Evolutionary conservation across 495 filamentous ascomycete species (phyloP).

Genomic region (Penicillium manginii): DNA sequence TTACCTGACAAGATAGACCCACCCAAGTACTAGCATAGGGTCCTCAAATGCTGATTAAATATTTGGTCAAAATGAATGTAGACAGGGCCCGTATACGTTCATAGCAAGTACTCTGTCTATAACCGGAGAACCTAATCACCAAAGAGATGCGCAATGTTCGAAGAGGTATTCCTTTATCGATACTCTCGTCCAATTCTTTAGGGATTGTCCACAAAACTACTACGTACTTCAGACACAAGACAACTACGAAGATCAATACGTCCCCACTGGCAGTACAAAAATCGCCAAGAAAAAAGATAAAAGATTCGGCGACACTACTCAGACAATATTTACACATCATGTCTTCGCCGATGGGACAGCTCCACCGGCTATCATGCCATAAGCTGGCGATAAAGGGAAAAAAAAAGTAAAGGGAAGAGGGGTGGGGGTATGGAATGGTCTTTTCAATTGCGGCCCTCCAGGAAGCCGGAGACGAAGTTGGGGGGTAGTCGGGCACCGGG

Average conservation of each 20-base stretch:
- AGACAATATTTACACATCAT: conserved; percentile 51
- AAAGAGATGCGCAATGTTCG: too few relatives aligned
- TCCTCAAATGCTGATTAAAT: too few relatives aligned
- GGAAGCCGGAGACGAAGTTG: conserved; percentile 90
- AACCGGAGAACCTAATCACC: too few relatives aligned
- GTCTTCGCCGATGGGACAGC: conserved; percentile 35
- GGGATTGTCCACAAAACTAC: too few relatives aligned
- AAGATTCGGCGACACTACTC: conserved; percentile 36
- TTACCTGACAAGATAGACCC: too few relatives aligned
- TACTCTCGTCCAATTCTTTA: too few relatives aligned
- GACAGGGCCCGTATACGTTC: too few relatives aligned
- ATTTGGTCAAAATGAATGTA: too few relatives aligned
- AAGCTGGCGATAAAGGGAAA: conserved; percentile 32
- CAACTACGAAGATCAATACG: neutral
- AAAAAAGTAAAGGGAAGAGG: conserved; percentile 19
- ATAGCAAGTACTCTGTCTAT: too few relatives aligned
- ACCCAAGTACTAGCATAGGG: too few relatives aligned
- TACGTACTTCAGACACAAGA: neutral
- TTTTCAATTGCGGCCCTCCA: conserved; percentile 67
- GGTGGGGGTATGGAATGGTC: conserved; percentile 18
- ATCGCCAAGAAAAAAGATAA: neutral
- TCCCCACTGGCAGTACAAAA: neutral
- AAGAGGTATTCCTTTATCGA: too few relatives aligned
- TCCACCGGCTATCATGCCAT: conserved; percentile 24
- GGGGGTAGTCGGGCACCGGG: conserved; percentile 74